Conservation (phyloP, 345 rosid species). For the Brassica cretica region DNA sequence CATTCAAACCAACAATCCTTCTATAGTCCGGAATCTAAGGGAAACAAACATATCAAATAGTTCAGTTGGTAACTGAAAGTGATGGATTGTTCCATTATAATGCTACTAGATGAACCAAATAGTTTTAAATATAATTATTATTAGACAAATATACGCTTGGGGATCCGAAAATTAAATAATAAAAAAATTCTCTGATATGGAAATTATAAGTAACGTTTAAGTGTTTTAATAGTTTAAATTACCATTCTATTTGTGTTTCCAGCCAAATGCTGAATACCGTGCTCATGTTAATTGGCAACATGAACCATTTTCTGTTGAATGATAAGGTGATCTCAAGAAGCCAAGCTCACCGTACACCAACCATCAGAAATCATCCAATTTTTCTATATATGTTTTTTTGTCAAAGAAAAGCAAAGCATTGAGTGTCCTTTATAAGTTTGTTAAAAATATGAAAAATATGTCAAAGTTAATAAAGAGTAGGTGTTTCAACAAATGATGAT, state of each 20-base stretch:
- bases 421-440: neutral
- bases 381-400: neutral
- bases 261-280: neutral
- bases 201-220: neutral
- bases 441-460: neutral
- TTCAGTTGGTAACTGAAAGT: slow-evolving; percentile 24
- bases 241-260: neutral
- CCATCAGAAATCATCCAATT: neutral
- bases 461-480: neutral
- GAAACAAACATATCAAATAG: slow-evolving; percentile 6
- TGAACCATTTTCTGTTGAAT: neutral
- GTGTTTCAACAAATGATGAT: slow-evolving; percentile 14
- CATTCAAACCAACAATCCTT: neutral
- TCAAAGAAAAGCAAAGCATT: neutral
- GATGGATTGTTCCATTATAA: slow-evolving; percentile 19
- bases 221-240: neutral
- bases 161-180: neutral
- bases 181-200: neutral
- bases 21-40: neutral
- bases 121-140: neutral
- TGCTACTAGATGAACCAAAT: slow-evolving; percentile 6
- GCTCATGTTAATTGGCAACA: neutral
- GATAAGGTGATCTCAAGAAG: neutral
- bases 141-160: neutral
- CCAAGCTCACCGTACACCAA: neutral